phyloP scores from a whole-genome alignment of 768 basidiomycete species.

The Roridomyces roridus region DNA sequence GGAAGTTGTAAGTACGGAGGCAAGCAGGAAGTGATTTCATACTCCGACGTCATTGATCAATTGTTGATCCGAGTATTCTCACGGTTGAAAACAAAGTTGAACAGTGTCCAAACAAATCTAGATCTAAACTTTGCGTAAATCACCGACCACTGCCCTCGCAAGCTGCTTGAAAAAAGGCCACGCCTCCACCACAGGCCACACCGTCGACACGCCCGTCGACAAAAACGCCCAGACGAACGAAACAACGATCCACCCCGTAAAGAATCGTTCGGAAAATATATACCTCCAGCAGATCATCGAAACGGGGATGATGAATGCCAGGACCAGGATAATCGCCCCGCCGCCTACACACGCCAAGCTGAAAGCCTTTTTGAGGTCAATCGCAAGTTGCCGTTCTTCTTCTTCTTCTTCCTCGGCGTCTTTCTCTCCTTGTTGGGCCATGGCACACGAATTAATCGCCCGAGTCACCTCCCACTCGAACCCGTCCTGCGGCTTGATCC shows the following conservation, averaged over 20 bases:
- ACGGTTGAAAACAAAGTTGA: no score
- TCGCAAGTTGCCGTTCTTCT: no score
- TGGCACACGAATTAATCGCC: no score
- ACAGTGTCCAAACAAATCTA: no score
- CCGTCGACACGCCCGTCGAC: constrained; percentile 4
- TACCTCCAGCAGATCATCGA: constrained; percentile 13
- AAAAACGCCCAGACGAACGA: constrained; percentile 16
- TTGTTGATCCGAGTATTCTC: no score
- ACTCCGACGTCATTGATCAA: no score
- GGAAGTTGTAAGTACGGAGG: no score
- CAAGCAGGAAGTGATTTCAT: no score
- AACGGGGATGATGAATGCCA: constrained; percentile 15
- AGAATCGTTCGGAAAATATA: constrained; percentile 11
- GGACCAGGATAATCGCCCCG: constrained; percentile 1
- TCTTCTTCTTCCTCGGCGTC: no score
- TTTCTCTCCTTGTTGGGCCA: no score
- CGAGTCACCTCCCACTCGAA: constrained; percentile 16
- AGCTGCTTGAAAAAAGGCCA: constrained; percentile 10
- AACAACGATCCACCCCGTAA: constrained; percentile 15
- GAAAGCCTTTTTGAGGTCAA: constrained; percentile 1
- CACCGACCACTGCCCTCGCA: background rate
- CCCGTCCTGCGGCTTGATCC: background rate
- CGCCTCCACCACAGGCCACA: constrained; percentile 10
- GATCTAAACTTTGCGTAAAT: background rate
- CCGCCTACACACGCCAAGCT: constrained; percentile 5